Evolutionary conservation across 768 basidiomycete species (phyloP), one percentile per base, ranked within the genome.

Genomic region (Lactifluus subvellereus): DNA sequence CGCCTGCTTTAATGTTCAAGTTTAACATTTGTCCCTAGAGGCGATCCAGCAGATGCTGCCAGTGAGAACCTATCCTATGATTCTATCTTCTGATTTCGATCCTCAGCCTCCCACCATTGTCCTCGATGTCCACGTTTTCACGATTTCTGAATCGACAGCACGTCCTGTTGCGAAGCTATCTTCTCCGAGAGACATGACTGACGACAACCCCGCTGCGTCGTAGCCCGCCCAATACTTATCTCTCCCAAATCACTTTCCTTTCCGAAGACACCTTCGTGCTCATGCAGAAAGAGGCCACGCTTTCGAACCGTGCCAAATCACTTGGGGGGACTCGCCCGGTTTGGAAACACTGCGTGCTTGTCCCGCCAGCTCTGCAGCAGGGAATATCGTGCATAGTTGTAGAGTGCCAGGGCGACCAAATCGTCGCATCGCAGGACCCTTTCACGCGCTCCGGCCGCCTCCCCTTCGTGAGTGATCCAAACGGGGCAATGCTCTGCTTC

Each of bases 361-460:
- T 59, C 30, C 48, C 60, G 10, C 63, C 63, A 9, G 59, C 63
- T 35, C 33, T 64, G 7, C 63, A 55, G 10, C 57, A 38, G 14
- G 63, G 63, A 0, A 64, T 64, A 54, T 30, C 53, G 7, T 64
- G 63, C 35, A 49, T 64, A 11, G 43, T 51, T 49, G 58, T 60
- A 9, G 63, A 64, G 42, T 64, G 63, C 22, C 63, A 60, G 20
- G 63, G 63, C 9, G 63, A 64, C 58, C 57, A 60, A 45, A 42
- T 64, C 22, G 54, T 64, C 10, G 40, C 58, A 8, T 33, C 54
- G 14, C 48, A 33, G 11, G 40, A 40, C 27, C n/a, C 54, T 10
- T 35, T 54, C n/a, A 54, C 16, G 20, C 51, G 57, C 1, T 53
- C 62, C 30, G 52, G 33, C 14, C 45, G 52, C 37, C 57, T 63